Conservation (phyloP, 1,284 basidiomycete genomes). For the Rhodotorula glutinis region DNA sequence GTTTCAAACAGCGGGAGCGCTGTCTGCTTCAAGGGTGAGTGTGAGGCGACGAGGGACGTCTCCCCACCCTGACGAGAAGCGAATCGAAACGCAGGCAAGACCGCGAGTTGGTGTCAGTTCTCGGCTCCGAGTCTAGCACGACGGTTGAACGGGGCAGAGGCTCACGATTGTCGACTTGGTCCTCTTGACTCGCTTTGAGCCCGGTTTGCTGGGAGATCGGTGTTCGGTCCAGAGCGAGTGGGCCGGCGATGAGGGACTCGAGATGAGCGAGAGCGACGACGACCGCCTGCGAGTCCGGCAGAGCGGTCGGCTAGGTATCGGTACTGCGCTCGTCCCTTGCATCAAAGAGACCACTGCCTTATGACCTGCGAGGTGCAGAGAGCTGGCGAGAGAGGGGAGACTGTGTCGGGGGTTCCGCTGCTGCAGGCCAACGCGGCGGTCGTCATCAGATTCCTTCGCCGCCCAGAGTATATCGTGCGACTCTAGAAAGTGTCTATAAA, state of each 20-base stretch:
- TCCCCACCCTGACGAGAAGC: neutral
- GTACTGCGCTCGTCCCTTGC: slow-evolving; percentile 2
- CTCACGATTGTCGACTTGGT: neutral
- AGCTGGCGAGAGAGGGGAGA: neutral
- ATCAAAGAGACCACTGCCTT: slow-evolving; percentile 3
- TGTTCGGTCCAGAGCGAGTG: neutral
- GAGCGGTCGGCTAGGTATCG: slow-evolving; percentile 16
- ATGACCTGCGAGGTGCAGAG: neutral
- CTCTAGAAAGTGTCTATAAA: no score
- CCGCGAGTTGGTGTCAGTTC: neutral
- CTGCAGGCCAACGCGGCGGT: neutral
- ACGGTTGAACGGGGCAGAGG: neutral
- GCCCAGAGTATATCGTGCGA: no score
- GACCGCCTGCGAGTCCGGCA: slow-evolving; percentile 18
- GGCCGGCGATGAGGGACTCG: slow-evolving; percentile 1
- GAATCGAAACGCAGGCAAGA: neutral
- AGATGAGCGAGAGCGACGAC: slow-evolving; percentile 20
- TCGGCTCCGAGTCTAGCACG: no score
- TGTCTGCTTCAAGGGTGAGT: slow-evolving; percentile 7
- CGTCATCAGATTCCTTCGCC: neutral
- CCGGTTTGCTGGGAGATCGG: slow-evolving; percentile 3
- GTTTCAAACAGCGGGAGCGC: neutral
- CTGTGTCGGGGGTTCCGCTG: no score
- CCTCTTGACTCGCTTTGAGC: slow-evolving; percentile 4
- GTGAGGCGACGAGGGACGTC: neutral